Percentiles rank a stretch among this genome's conserved stretches.
Evolutionary conservation across 202 grass and related monocot genomes (phyloP).

Genomic region (Miscanthus sacchariflorus): DNA sequence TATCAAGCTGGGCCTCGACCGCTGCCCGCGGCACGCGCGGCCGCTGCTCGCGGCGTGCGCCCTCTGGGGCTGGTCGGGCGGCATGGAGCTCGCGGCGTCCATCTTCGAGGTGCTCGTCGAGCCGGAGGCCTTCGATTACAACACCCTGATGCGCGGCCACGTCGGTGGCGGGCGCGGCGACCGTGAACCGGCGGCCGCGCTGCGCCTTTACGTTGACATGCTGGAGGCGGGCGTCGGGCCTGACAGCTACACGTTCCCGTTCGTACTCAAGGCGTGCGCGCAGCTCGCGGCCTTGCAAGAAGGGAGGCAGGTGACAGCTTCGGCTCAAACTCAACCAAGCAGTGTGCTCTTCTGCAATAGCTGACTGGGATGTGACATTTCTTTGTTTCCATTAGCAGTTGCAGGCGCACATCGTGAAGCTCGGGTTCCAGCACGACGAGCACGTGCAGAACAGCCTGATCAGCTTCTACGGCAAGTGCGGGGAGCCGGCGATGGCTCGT

Average conservation of each 20-base stretch:
- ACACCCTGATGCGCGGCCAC: conserved; percentile 75
- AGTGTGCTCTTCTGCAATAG: neutral
- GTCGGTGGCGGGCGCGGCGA: neutral
- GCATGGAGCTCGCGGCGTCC: conserved; percentile 66
- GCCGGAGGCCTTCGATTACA: conserved; percentile 76
- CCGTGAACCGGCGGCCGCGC: conserved; percentile 45
- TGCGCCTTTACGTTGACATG: conserved; percentile 65
- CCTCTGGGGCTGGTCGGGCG: conserved; percentile 57
- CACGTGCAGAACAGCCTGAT: conserved; percentile 74
- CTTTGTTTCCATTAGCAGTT: conserved; percentile 21
- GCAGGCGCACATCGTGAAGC: conserved; percentile 62
- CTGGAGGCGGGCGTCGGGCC: conserved; percentile 48
- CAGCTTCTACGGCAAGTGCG: conserved; percentile 83
- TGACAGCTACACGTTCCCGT: conserved; percentile 77
- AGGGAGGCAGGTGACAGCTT: conserved; percentile 50
- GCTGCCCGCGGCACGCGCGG: conserved; percentile 49
- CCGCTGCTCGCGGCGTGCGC: conserved; percentile 66
- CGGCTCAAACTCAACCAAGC: neutral
- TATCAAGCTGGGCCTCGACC: conserved; percentile 74
- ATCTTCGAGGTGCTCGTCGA: conserved; percentile 72
- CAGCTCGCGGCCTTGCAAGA: conserved; percentile 42
- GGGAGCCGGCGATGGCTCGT: conserved; percentile 50
- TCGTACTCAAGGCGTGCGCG: conserved; percentile 74
- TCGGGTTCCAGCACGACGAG: conserved; percentile 60
- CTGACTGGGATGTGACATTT: neutral